Percentiles rank a stretch among this genome's conserved stretches.
Conservation (phyloP, 192 early-diverging fungal genomes). For the Backusella circina region DNA sequence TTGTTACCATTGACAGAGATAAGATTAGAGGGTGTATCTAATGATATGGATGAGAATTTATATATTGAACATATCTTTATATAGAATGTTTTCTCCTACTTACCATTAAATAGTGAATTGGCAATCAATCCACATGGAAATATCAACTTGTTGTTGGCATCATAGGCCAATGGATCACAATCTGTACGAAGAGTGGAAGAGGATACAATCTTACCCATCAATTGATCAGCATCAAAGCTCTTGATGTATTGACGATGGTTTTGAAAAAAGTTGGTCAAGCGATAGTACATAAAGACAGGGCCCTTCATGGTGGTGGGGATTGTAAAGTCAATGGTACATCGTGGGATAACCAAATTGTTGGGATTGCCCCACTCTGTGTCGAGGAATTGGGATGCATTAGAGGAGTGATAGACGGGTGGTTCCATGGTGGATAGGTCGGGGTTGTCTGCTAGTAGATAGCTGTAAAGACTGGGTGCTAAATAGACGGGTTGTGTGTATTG, state of each 20-base stretch:
- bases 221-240: conserved; percentile 71
- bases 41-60: neutral
- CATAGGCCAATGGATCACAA: conserved; percentile 33
- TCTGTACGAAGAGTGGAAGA: conserved; percentile 26
- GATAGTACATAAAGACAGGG: conserved; percentile 90
- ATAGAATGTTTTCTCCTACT: conserved; percentile 11
- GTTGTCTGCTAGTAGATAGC: neutral
- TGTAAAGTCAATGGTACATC: conserved; percentile 70
- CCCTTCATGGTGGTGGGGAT: conserved; percentile 62
- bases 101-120: conserved; percentile 85
- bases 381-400: conserved; percentile 13
- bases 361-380: conserved; percentile 12
- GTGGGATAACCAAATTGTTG: conserved; percentile 22
- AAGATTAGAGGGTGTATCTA: conserved; percentile 30
- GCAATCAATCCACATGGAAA: conserved; percentile 94
- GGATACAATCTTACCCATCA: conserved; percentile 52
- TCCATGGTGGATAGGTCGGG: neutral
- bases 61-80: neutral
- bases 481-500: conserved; percentile 13
- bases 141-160: conserved; percentile 41
- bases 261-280: conserved; percentile 94
- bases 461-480: conserved; percentile 26
- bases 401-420: conserved; percentile 16
- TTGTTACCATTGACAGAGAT: neutral
- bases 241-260: conserved; percentile 90